Percentiles rank a stretch among this genome's conserved stretches.
phyloP scores from a whole-genome alignment of 1,139 yeast genomes.

The Yamadazyma atmosphaerica region DNA sequence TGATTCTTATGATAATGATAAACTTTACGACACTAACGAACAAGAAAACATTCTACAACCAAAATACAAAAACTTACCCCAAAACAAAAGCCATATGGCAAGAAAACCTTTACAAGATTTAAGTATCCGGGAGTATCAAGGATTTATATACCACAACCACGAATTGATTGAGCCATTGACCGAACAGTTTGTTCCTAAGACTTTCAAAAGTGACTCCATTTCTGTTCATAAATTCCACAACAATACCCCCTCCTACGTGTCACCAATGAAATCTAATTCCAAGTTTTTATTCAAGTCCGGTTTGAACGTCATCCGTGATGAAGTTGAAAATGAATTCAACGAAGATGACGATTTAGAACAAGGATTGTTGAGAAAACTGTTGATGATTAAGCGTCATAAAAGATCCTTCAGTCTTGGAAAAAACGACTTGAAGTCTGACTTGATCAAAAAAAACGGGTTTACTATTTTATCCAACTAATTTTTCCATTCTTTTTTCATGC shows the following conservation, averaged over 20 bases:
- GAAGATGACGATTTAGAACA: conserved; percentile 34
- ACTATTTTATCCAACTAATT: conserved; percentile 13
- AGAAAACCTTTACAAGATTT: conserved; percentile 37
- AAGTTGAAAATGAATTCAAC: conserved; percentile 15
- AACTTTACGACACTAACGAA: conserved; percentile 19
- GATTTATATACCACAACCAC: conserved; percentile 22
- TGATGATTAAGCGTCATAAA: conserved; percentile 24
- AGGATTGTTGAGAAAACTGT: conserved; percentile 20
- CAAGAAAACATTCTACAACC: conserved; percentile 51
- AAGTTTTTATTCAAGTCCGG: conserved; percentile 15
- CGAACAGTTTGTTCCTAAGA: conserved; percentile 35
- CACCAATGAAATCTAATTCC: conserved; percentile 17
- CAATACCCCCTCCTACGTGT: conserved; percentile 15
- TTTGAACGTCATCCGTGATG: conserved; percentile 15
- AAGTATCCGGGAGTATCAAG: conserved; percentile 35
- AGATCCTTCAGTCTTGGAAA: conserved; percentile 43
- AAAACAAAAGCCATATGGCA: conserved; percentile 9
- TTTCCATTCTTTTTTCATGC: not conserved
- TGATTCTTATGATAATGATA: not conserved
- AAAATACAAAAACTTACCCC: conserved; percentile 20
- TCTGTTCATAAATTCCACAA: conserved; percentile 32
- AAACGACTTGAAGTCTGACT: conserved; percentile 35
- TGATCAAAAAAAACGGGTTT: conserved; percentile 32
- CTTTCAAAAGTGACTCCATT: conserved; percentile 32
- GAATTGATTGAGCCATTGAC: conserved; percentile 16